Conservation (phyloP, 2,329 filamentous ascomycete species). For the Colletotrichum chlorophyti region DNA sequence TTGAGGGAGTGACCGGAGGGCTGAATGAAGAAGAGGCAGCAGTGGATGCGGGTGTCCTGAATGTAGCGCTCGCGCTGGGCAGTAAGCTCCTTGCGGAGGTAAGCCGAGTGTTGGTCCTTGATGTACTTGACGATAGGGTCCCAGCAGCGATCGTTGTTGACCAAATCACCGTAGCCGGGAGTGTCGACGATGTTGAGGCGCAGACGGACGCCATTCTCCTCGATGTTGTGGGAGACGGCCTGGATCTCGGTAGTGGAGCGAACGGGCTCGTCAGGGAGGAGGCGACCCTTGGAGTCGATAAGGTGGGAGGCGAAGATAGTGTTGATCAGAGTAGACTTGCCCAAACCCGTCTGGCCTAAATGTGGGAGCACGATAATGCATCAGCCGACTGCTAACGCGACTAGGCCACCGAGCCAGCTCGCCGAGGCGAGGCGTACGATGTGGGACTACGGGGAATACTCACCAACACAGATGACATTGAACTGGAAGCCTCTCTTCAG, state of each 20-base stretch:
- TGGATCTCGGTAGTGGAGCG: conserved; percentile 98
- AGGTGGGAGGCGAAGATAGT: conserved; percentile 99
- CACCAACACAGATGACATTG: conserved; percentile 99
- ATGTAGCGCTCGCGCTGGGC: conserved; percentile 99
- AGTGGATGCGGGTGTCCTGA: conserved; percentile 98
- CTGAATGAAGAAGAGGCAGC: conserved; percentile 99
- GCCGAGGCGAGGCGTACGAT: not conserved
- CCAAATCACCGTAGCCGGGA: conserved; percentile 95
- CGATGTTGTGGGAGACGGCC: conserved; percentile 96
- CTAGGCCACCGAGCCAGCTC: not conserved
- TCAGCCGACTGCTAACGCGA: conserved; percentile 19
- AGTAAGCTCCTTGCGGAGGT: conserved; percentile 98
- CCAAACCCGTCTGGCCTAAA: conserved; percentile 94
- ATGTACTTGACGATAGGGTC: conserved; percentile 99
- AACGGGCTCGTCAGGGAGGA: conserved; percentile 90
- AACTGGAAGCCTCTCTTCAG: conserved; percentile 99
- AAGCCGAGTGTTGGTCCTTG: conserved; percentile 99
- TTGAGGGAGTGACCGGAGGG: conserved; percentile 97
- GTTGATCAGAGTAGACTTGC: conserved; percentile 99
- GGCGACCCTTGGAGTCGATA: conserved; percentile 97
- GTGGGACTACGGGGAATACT: conserved; percentile 47
- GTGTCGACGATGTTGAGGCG: conserved; percentile 99
- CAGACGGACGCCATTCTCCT: conserved; percentile 98
- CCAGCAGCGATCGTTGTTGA: conserved; percentile 99
- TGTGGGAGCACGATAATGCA: not conserved